Evolutionary conservation across 2,329 filamentous ascomycete genomes (phyloP).

Genomic region (Furcasterigmium furcatum): DNA sequence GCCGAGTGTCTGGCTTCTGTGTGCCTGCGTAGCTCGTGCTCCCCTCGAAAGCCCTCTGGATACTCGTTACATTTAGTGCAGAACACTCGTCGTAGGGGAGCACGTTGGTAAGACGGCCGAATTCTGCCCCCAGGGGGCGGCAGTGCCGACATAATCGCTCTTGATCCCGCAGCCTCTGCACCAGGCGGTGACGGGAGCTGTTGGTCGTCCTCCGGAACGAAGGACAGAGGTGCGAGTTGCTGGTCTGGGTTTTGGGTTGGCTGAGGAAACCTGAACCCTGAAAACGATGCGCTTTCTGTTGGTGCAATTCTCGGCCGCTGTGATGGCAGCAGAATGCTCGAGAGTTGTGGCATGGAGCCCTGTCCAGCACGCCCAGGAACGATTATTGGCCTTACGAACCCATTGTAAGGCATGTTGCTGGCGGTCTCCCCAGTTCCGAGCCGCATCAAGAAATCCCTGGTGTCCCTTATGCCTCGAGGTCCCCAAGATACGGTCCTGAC

Average conservation of each 20-base stretch:
- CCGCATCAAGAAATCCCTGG: constrained; percentile 45
- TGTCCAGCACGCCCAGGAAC: too few species aligned
- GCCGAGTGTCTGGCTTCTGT: constrained; percentile 55
- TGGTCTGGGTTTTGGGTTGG: too few species aligned
- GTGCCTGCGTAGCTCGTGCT: constrained; percentile 78
- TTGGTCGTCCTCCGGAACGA: too few species aligned
- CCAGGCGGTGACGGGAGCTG: too few species aligned
- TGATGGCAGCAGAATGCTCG: constrained; percentile 4
- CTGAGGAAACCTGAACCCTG: too few species aligned
- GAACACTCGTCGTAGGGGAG: constrained; percentile 67
- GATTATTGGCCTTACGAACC: constrained; percentile 11
- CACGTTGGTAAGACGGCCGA: constrained; percentile 45
- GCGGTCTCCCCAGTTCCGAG: constrained; percentile 40
- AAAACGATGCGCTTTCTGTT: too few species aligned
- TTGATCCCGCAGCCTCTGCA: too few species aligned
- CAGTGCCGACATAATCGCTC: not conserved
- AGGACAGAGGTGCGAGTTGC: too few species aligned
- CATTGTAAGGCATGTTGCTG: not conserved
- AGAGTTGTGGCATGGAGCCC: not conserved
- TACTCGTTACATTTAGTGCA: constrained; percentile 79
- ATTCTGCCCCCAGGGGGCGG: constrained; percentile 20
- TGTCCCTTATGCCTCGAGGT: constrained; percentile 40
- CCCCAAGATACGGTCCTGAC: constrained; percentile 45
- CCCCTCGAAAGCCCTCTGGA: constrained; percentile 83
- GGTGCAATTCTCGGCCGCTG: too few species aligned